phyloP scores from a whole-genome alignment of 805 yeast genomes.

The Starmerella tilneyi region DNA sequence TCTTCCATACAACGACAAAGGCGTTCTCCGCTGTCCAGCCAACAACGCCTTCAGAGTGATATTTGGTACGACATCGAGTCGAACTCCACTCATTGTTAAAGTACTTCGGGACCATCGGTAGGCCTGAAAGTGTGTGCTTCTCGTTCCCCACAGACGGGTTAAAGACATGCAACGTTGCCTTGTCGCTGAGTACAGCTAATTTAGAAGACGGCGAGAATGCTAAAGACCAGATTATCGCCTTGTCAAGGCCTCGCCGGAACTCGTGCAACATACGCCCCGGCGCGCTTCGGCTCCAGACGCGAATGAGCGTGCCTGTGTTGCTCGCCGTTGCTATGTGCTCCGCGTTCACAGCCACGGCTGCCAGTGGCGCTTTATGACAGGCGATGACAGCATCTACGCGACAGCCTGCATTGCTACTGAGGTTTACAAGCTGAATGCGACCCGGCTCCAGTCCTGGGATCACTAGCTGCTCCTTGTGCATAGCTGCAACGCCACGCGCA shows the following conservation, averaged over 20 bases:
- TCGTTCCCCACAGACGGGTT: conserved; percentile 40
- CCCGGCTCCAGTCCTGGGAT: conserved; percentile 72
- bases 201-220: conserved; percentile 68
- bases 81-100: conserved; percentile 83
- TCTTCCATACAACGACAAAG: conserved; percentile 64
- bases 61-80: conserved; percentile 51
- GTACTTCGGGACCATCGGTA: conserved; percentile 59
- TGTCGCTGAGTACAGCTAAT: conserved; percentile 80
- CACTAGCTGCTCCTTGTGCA: conserved; percentile 39
- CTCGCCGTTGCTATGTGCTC: conserved; percentile 70
- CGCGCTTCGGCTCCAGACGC: conserved; percentile 34
- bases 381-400: conserved; percentile 58
- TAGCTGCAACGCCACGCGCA: conserved; percentile 52
- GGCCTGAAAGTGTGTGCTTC: conserved; percentile 52
- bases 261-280: conserved; percentile 37
- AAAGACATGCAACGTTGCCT: conserved; percentile 78
- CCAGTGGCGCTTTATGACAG: conserved; percentile 61
- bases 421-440: conserved; percentile 70
- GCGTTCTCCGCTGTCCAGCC: conserved; percentile 76
- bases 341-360: conserved; percentile 56
- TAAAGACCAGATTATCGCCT: conserved; percentile 72
- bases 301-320: conserved; percentile 67
- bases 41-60: conserved; percentile 38
- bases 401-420: conserved; percentile 44
- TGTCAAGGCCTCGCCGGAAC: conserved; percentile 81